Evolutionary conservation across 2,329 filamentous ascomycete species (phyloP).

Genomic region (Myriosclerotinia duriaeana): DNA sequence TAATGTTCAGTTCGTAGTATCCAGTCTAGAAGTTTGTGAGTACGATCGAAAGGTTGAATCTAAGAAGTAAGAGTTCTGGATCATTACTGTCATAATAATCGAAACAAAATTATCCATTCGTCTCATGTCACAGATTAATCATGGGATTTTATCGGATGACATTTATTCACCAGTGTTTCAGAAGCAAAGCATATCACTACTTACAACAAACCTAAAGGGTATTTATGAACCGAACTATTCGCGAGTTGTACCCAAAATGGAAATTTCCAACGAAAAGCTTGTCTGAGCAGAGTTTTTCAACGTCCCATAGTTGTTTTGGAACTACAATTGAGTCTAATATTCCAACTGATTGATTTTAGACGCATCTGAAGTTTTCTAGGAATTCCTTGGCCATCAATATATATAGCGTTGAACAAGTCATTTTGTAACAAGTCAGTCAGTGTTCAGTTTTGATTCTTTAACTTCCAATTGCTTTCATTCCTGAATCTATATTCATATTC

Average conservation of each 20-base stretch:
- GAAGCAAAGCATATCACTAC: neutral
- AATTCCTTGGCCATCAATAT: constrained; percentile 17
- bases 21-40: neutral
- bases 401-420: constrained; percentile 4
- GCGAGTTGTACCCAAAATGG: constrained; percentile 3
- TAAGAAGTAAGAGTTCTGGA: neutral
- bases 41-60: neutral
- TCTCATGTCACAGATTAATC: neutral
- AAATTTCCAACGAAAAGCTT: neutral
- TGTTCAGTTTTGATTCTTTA: neutral
- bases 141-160: neutral
- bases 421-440: neutral
- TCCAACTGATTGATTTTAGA: neutral
- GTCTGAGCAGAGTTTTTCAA: constrained; percentile 5
- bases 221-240: constrained; percentile 4
- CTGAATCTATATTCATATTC: constrained; percentile 6
- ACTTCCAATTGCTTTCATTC: constrained; percentile 7
- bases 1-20: neutral
- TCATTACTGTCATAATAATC: neutral
- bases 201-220: neutral
- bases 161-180: neutral
- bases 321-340: neutral
- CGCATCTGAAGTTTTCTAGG: constrained; percentile 17
- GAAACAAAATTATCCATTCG: neutral
- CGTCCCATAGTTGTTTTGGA: constrained; percentile 16